Evolutionary conservation across 345 rosid genomes (phyloP).

Genomic region (Arabis alpina): DNA sequence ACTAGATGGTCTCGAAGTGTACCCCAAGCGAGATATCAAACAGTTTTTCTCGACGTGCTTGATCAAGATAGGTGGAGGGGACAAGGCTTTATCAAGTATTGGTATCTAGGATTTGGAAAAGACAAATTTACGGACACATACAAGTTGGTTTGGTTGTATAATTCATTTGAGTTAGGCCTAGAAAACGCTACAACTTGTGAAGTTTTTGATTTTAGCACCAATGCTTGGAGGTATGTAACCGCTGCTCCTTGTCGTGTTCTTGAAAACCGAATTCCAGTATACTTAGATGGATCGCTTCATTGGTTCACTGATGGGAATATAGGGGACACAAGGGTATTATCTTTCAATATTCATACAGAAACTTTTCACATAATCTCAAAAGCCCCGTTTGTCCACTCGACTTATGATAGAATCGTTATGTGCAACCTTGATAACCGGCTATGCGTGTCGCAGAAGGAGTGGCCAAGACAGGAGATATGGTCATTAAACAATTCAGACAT

Average conservation of each 20-base stretch:
- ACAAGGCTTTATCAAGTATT: no score
- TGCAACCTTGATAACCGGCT: neutral
- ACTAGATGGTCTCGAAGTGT: no score
- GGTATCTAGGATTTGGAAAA: neutral
- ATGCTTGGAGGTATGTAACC: neutral
- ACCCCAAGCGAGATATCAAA: no score
- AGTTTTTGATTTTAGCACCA: neutral
- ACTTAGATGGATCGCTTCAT: slow-evolving; percentile 3
- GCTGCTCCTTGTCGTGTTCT: neutral
- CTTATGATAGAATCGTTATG: neutral
- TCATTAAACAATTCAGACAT: neutral
- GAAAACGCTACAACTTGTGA: neutral
- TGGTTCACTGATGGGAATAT: slow-evolving; percentile 3
- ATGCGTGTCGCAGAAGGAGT: neutral
- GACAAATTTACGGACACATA: neutral
- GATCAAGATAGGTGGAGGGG: no score
- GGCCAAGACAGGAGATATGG: neutral
- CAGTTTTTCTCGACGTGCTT: no score
- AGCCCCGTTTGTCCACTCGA: neutral
- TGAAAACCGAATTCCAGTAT: neutral
- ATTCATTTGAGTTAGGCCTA: neutral
- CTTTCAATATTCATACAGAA: neutral
- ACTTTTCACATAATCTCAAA: slow-evolving; percentile 4
- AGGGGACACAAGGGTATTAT: neutral
- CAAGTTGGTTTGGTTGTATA: neutral